These are phyloP conservation scores for Parsonsia alboflavescens DNA, from an alignment of 257 asterid genomes.

Conservation along the genomic window DNA sequence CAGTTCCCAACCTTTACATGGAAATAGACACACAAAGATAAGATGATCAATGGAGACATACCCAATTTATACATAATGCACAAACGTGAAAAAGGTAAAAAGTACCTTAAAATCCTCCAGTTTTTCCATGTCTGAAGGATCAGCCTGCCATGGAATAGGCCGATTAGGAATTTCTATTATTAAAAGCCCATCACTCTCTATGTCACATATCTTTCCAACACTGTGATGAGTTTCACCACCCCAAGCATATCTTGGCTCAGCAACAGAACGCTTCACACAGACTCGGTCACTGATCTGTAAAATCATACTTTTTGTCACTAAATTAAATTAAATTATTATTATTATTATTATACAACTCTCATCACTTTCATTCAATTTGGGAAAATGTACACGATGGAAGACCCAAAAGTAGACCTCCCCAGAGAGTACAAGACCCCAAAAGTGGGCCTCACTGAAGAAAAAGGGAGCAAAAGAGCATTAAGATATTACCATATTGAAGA, in stretches of 20 bases:
- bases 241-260: slow-evolving; percentile 99
- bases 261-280: slow-evolving; percentile 97
- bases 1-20: slow-evolving; percentile 79
- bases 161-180: slow-evolving; percentile 81
- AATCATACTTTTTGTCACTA: slow-evolving; percentile 2
- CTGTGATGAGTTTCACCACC: slow-evolving; percentile 99
- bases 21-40: slow-evolving; percentile 5
- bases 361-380: too few relatives aligned
- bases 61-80: neutral
- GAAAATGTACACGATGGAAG: too few relatives aligned
- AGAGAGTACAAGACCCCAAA: too few relatives aligned
- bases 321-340: too few relatives aligned
- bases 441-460: too few relatives aligned
- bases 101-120: slow-evolving; percentile 90
- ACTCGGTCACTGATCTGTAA: slow-evolving; percentile 87
- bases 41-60: slow-evolving; percentile 6
- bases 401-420: too few relatives aligned
- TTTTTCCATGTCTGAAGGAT: slow-evolving; percentile 99
- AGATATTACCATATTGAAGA: neutral
- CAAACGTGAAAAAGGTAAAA: slow-evolving; percentile 4
- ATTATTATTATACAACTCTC: too few relatives aligned
- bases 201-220: slow-evolving; percentile 85
- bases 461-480: too few relatives aligned
- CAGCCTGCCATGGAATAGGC: slow-evolving; percentile 98
- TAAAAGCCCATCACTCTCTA: slow-evolving; percentile 94